phyloP scores from a whole-genome alignment of 495 filamentous ascomycete genomes.

The Penicillium fimorum region DNA sequence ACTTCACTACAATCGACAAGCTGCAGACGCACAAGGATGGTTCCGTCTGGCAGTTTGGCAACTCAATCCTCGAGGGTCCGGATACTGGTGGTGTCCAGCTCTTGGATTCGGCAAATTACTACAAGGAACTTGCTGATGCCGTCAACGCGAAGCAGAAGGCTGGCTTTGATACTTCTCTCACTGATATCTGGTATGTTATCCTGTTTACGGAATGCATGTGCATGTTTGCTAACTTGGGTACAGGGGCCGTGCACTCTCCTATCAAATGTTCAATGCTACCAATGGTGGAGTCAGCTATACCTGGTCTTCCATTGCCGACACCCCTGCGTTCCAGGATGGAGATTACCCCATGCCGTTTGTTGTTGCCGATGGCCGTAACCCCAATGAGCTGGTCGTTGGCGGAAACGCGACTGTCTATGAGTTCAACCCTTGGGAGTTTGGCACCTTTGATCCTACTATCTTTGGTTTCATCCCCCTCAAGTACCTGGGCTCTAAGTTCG shows the following conservation, averaged over 20 bases:
- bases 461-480: constrained; percentile 73
- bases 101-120: constrained; percentile 62
- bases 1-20: constrained; percentile 71
- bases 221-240: constrained; percentile 11
- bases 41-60: constrained; percentile 71
- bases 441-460: constrained; percentile 77
- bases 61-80: constrained; percentile 73
- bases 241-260: constrained; percentile 69
- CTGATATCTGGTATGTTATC: constrained; percentile 72
- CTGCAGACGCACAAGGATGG: constrained; percentile 48
- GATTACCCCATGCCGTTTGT: constrained; percentile 79
- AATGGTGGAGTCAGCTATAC: constrained; percentile 79
- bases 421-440: constrained; percentile 87
- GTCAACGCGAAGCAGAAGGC: constrained; percentile 66
- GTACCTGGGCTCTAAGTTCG: constrained; percentile 81
- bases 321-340: constrained; percentile 64
- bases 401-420: constrained; percentile 81
- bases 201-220: constrained; percentile 14
- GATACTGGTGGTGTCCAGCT: constrained; percentile 51
- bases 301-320: constrained; percentile 79
- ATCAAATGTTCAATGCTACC: constrained; percentile 76
- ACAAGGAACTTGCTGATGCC: constrained; percentile 56
- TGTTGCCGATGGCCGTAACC: constrained; percentile 71
- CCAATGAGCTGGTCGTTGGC: constrained; percentile 61
- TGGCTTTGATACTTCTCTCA: constrained; percentile 73